Percentiles rank a stretch among this genome's conserved stretches.
Evolutionary conservation across 2,329 filamentous ascomycete species (phyloP).

Genomic region (Sordariomycetes sp.): DNA sequence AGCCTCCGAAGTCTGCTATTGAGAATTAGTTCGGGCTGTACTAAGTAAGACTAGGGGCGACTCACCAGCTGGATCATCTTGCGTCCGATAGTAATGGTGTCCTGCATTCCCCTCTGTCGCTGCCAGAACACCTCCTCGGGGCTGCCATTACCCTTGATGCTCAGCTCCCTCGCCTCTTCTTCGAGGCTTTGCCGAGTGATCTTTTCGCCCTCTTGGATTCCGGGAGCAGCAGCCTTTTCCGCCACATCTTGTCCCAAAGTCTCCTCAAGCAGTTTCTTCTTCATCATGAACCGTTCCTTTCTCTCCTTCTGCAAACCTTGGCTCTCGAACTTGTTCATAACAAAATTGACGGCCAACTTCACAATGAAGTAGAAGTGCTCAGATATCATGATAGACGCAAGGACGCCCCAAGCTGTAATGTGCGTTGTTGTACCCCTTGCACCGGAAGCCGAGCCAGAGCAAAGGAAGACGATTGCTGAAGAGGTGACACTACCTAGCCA

Average conservation of each 20-base stretch:
- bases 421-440: conserved; percentile 57
- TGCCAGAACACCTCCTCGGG: conserved; percentile 53
- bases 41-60: not conserved
- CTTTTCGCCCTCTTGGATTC: conserved; percentile 43
- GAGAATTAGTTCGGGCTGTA: not conserved
- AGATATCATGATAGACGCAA: conserved; percentile 73
- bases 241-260: conserved; percentile 51
- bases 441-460: conserved; percentile 60
- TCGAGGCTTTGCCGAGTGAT: conserved; percentile 59
- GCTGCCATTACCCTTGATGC: conserved; percentile 35
- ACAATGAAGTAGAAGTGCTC: conserved; percentile 85
- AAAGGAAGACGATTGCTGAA: conserved; percentile 82
- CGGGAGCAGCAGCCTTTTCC: conserved; percentile 35
- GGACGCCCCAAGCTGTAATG: conserved; percentile 70
- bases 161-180: conserved; percentile 47
- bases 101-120: conserved; percentile 46
- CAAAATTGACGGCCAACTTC: conserved; percentile 61
- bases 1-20: not conserved
- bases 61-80: conserved; percentile 37
- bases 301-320: conserved; percentile 80
- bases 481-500: conserved; percentile 90
- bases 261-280: conserved; percentile 71
- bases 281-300: conserved; percentile 68
- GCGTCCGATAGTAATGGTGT: conserved; percentile 48
- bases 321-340: conserved; percentile 73